Evolutionary conservation across 2,329 filamentous ascomycete species (phyloP), one percentile per base, ranked within the genome.

Genomic region (Trichothecium sympodiale): DNA sequence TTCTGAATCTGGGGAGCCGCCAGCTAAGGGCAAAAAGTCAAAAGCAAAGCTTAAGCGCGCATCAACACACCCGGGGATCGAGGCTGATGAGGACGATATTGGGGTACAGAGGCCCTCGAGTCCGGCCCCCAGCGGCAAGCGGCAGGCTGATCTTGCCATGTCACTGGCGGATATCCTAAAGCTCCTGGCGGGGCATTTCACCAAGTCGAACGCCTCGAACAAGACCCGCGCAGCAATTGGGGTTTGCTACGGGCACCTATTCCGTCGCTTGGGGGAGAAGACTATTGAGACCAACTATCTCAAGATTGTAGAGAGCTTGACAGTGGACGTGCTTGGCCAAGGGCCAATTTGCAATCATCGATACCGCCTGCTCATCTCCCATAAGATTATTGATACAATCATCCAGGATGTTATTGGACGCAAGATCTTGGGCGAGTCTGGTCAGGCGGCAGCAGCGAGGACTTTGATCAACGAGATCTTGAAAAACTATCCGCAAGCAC

Each of bases 401-500:
- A 64, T 98, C 9, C 85, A 94, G 49, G 82, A 88, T 39, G 77
- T 91, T 7, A 71, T 96, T 43, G 86, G 86, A 8, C 72, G 73
- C 39, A 77, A 80, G 45, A 82, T 95, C 46, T 68, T 98, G 3
- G 87, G 87, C 10, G 89, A 98, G 56, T 85, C 83, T 12, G 88
- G 87, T 7, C 89, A 95, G 51, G 67, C 89, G 40, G 78, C 81
- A 46, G 87, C 85, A 18, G 84, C 86, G 6, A 85, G 79, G 48
- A 75, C 77, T 41, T 61, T 98, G 36, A 76, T 95, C 51, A 94
- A 94, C 53, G 80, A 86, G 39, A 70, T 95, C 31, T 68, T 98
- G 33, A 96, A 94, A 54, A 91, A 96, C 54, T 96, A 94, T 46
- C 89, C 91, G 1, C 86, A 94, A 54, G 80, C 81, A 5, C 62